Evolutionary conservation across 495 filamentous ascomycete species (phyloP).

Genomic region (Lepidopterella palustris): DNA sequence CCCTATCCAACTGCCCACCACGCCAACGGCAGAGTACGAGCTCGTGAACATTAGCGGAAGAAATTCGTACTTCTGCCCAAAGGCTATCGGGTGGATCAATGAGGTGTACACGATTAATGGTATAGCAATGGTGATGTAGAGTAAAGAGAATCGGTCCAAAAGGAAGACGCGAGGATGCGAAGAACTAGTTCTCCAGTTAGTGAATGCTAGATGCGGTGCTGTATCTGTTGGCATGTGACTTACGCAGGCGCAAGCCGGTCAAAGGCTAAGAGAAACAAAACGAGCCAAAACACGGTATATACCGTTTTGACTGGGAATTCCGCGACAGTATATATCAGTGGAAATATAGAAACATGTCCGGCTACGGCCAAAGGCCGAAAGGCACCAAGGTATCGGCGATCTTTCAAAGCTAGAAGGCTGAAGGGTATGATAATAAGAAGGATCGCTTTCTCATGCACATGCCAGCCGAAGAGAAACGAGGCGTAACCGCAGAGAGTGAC

Average conservation of each 20-base stretch:
- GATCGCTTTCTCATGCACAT: constrained; percentile 96
- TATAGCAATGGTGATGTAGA: constrained; percentile 82
- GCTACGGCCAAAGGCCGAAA: constrained; percentile 89
- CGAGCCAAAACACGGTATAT: constrained; percentile 88
- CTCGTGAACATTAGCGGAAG: constrained; percentile 95
- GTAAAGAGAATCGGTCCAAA: constrained; percentile 79
- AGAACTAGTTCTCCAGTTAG: constrained; percentile 37
- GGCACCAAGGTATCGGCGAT: constrained; percentile 83
- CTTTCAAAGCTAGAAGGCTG: constrained; percentile 85
- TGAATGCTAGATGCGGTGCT: not conserved
- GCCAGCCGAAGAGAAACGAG: constrained; percentile 97
- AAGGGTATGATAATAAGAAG: constrained; percentile 93
- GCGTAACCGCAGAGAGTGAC: constrained; percentile 94
- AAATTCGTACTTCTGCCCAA: constrained; percentile 80
- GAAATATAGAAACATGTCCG: constrained; percentile 92
- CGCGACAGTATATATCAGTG: constrained; percentile 80
- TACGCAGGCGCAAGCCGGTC: constrained; percentile 77
- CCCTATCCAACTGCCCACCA: constrained; percentile 92
- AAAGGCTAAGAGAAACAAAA: constrained; percentile 78
- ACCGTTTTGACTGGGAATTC: constrained; percentile 91
- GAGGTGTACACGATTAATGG: constrained; percentile 87
- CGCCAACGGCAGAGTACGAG: constrained; percentile 89
- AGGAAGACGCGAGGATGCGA: constrained; percentile 70
- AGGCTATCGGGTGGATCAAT: constrained; percentile 70
- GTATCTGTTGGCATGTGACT: constrained; percentile 17